Conservation (phyloP, 345 rosid species). For the Firmiana major region DNA sequence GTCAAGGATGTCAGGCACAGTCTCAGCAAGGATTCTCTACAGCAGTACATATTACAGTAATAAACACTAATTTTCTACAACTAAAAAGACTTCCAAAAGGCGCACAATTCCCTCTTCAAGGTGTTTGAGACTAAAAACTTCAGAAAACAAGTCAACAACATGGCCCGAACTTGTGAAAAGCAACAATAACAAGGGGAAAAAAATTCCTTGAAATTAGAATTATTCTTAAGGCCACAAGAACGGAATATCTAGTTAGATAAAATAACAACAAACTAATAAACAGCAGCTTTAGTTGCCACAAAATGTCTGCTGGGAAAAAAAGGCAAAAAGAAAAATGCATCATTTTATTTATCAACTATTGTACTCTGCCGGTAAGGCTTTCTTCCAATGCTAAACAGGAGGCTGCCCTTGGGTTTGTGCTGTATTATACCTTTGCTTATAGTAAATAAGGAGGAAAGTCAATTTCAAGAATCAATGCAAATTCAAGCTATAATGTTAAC, state of each 20-base stretch:
- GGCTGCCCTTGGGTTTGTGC: neutral
- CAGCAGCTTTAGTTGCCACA: neutral
- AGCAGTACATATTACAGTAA: neutral
- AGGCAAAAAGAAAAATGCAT: neutral
- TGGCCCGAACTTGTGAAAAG: neutral
- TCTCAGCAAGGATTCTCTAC: neutral
- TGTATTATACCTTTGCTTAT: neutral
- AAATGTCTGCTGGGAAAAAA: neutral
- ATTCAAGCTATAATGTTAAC: neutral
- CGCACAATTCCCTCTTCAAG: neutral
- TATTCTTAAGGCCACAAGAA: neutral
- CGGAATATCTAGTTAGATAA: neutral
- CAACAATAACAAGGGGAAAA: too few species aligned
- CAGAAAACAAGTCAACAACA: neutral
- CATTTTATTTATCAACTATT: neutral
- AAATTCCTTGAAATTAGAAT: neutral
- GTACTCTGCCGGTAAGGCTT: neutral
- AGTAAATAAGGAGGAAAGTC: neutral
- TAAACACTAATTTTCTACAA: neutral
- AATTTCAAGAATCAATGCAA: neutral
- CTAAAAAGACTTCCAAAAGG: neutral
- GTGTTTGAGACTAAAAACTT: neutral
- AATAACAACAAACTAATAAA: neutral
- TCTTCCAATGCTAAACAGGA: neutral
- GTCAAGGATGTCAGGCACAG: neutral